These are phyloP conservation scores for Graphilbum fragrans DNA, from an alignment of 2,329 filamentous ascomycete genomes.

Conservation along the genomic window DNA sequence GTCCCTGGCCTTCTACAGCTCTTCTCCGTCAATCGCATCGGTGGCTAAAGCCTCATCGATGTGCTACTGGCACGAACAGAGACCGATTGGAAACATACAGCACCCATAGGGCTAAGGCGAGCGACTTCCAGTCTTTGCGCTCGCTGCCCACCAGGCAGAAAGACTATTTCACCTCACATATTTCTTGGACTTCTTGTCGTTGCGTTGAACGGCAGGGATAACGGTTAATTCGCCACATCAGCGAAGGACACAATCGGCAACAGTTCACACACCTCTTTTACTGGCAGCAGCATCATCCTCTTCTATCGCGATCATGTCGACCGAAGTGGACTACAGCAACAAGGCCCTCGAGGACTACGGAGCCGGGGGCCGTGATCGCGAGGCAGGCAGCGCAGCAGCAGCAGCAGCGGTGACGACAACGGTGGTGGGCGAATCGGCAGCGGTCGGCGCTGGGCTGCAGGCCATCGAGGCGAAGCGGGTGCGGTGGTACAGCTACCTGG, in stretches of 20 bases:
- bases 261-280: neutral
- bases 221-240: no score
- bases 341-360: conserved; percentile 3
- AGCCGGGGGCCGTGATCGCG: conserved; percentile 2
- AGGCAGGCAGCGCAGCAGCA: conserved; percentile 3
- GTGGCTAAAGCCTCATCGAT: conserved; percentile 30
- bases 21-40: conserved; percentile 15
- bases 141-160: conserved; percentile 43
- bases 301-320: neutral
- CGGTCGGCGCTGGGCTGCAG: conserved; percentile 38
- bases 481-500: conserved; percentile 62
- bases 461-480: conserved; percentile 40
- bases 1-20: neutral
- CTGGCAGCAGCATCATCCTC: neutral
- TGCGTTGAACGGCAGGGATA: no score
- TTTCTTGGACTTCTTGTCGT: no score
- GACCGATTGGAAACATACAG: neutral
- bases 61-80: neutral
- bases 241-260: no score
- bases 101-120: conserved; percentile 31
- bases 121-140: conserved; percentile 59
- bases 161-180: no score
- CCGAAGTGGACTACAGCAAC: neutral
- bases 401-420: conserved; percentile 4
- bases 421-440: conserved; percentile 20